A percentile compares a stretch with the other conserved stretches of the same genome.
phyloP scores from a whole-genome alignment of 805 yeast species.

The Saccharomycopsis selenospora region DNA sequence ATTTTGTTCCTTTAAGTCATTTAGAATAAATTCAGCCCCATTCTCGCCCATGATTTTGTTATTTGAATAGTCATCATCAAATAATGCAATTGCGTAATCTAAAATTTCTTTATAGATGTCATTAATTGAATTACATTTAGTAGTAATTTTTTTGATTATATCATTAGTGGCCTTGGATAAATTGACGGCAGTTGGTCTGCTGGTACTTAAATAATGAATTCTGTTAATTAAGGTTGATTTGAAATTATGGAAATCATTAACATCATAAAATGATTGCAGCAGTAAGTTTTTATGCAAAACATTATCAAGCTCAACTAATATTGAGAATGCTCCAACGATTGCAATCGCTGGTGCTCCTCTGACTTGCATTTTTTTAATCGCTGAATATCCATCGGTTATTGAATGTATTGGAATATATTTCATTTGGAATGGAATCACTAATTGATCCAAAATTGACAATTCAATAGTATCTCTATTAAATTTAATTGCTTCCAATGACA shows the following conservation, averaged over 20 bases:
- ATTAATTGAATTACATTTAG: slow-evolving; percentile 25
- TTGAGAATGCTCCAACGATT: slow-evolving; percentile 81
- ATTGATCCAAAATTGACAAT: slow-evolving; percentile 71
- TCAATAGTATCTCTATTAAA: slow-evolving; percentile 42
- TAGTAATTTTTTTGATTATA: slow-evolving; percentile 29
- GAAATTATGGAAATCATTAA: slow-evolving; percentile 28
- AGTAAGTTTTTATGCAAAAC: slow-evolving; percentile 25
- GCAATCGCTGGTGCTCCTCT: slow-evolving; percentile 99
- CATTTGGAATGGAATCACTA: slow-evolving; percentile 72
- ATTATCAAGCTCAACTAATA: slow-evolving; percentile 59
- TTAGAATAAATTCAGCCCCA: slow-evolving; percentile 64
- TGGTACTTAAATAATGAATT: slow-evolving; percentile 59
- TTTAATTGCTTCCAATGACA: slow-evolving; percentile 57
- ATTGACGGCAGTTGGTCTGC: slow-evolving; percentile 96
- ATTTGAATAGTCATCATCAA: slow-evolving; percentile 70
- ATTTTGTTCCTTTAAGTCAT: slow-evolving; percentile 37
- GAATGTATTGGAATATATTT: slow-evolving; percentile 53
- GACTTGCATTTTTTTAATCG: slow-evolving; percentile 87
- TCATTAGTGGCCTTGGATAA: slow-evolving; percentile 58
- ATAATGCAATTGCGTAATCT: slow-evolving; percentile 46
- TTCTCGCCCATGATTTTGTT: slow-evolving; percentile 72
- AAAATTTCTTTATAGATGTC: slow-evolving; percentile 27
- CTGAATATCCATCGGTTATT: slow-evolving; percentile 71
- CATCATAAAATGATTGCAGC: slow-evolving; percentile 29
- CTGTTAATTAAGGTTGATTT: slow-evolving; percentile 36